phyloP scores from a whole-genome alignment of 169 alveolate genomes.

The Babesia bigemina region DNA sequence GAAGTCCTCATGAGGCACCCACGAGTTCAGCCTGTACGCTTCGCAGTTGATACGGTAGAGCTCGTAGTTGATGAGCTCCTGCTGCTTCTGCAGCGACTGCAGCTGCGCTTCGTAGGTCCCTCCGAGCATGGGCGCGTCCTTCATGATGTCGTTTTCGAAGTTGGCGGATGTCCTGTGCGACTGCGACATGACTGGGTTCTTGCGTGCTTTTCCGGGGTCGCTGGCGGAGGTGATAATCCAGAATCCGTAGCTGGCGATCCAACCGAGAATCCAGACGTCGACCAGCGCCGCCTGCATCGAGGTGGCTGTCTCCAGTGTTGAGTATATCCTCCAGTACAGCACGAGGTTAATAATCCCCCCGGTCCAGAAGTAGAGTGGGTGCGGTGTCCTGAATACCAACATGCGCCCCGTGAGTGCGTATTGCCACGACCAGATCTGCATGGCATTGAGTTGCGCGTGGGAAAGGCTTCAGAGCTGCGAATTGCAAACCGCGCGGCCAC shows the following conservation, averaged over 20 bases:
- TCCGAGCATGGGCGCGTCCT: constrained; percentile 38
- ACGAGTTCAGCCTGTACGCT: constrained; percentile 25
- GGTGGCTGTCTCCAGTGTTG: not conserved
- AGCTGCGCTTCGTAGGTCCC: constrained; percentile 64
- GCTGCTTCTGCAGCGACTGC: constrained; percentile 48
- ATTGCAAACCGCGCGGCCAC: no score
- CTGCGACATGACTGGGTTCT: constrained; percentile 34
- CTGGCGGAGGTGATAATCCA: constrained; percentile 59
- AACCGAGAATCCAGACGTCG: constrained; percentile 44
- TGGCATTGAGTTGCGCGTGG: not conserved
- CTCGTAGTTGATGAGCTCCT: constrained; percentile 61
- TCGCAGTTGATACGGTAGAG: constrained; percentile 56
- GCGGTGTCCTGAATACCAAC: constrained; percentile 36
- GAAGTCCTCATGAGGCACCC: constrained; percentile 54
- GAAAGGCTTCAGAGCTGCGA: no score
- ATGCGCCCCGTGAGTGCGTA: constrained; percentile 42
- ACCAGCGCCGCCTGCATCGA: constrained; percentile 8
- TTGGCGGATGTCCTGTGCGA: constrained; percentile 18
- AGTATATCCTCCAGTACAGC: constrained; percentile 24
- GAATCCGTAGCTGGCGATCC: constrained; percentile 46
- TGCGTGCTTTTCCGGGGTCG: constrained; percentile 68
- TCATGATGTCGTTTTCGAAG: constrained; percentile 64
- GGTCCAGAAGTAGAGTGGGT: constrained; percentile 64
- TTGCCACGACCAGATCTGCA: constrained; percentile 61
- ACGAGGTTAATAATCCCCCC: constrained; percentile 34